Base-by-base conservation (phyloP, 257 asterid species). In the Capsicum rhomboideum region DNA sequence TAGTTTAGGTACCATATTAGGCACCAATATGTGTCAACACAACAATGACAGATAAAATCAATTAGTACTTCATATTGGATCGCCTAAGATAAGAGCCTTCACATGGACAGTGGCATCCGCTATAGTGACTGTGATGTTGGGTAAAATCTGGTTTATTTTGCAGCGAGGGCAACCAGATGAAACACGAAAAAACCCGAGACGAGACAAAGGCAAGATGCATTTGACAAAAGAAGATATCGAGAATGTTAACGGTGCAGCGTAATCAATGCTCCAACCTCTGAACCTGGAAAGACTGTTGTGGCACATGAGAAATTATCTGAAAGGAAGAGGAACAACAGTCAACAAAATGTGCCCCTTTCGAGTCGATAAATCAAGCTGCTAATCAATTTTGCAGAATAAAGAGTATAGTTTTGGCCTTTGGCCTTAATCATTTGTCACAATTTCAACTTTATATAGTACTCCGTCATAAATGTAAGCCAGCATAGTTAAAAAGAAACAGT, bases 181-280 rank as follows among this genome's bases (percentile, higher is more conserved):
- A 84, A 78, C 58, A 79, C 88, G 87, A 66, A 83, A 23, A 7
- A 90, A 72, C 37, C 75, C 77, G 23, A 88, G 82, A 83, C 90
- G 93, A 21, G 96, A 91, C 85, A 89, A 85, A 85, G 98, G 98
- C 42, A 96, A 93, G 88, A 91, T 91, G 97, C 89, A 91, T 64
- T 87, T 96, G 61, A 82, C 85, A 2, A 91, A 93, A 83, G 93
- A 89, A 79, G 98, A 94, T 83, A 90, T 94, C 74, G 28, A 88
- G 82, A 85, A 82, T 88, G 84, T 95, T 44, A 82, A 64, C 2
- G 88, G 83, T 66, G 85, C 87, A 78, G 64, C 67, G n/a, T 87
- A 63, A 83, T 46, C 78, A n/a, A 12, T 23, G 23, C 74, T 66
- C 78, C 78, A 46, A 52, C 46, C 55, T n/a, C 10, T n/a, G 16